Percentiles rank a stretch among this genome's conserved stretches.
phyloP scores from a whole-genome alignment of 352 stramenopile genomes.

The Globisporangium canariense region DNA sequence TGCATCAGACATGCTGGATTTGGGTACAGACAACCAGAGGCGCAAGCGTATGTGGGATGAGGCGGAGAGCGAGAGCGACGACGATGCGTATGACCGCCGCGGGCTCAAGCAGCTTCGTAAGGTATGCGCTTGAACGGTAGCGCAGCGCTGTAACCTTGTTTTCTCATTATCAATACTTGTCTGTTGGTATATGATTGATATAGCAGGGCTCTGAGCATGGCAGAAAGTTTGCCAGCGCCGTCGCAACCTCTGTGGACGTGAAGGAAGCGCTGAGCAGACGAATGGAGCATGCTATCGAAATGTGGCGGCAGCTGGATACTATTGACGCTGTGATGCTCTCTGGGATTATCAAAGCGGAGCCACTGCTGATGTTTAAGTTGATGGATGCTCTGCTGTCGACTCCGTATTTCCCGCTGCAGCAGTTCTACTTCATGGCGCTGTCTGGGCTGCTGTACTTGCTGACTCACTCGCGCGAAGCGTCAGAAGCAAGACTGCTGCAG shows the following conservation, averaged over 20 bases:
- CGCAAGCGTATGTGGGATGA: slow-evolving; percentile 1
- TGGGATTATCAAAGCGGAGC: slow-evolving; percentile 26
- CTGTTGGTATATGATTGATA: too few species aligned
- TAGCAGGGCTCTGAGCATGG: background rate
- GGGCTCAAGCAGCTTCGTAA: slow-evolving; percentile 4
- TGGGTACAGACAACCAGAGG: background rate
- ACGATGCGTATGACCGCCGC: slow-evolving; percentile 12
- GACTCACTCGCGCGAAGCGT: slow-evolving; percentile 13
- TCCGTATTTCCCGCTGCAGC: slow-evolving; percentile 62
- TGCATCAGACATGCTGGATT: background rate
- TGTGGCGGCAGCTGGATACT: slow-evolving; percentile 28
- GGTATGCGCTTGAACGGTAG: background rate
- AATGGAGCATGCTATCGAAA: slow-evolving; percentile 35
- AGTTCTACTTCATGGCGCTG: slow-evolving; percentile 54
- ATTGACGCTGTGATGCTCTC: slow-evolving; percentile 21
- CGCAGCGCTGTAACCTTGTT: background rate
- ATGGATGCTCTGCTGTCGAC: slow-evolving; percentile 44
- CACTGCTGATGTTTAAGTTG: slow-evolving; percentile 29
- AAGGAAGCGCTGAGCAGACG: slow-evolving; percentile 34
- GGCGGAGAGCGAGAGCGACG: background rate
- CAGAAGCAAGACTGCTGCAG: background rate
- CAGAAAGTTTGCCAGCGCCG: slow-evolving; percentile 1
- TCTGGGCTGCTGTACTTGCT: slow-evolving; percentile 35
- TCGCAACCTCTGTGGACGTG: slow-evolving; percentile 25
- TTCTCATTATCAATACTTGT: too few species aligned